Evolutionary conservation across 345 rosid species (phyloP).

Genomic region (rapeseed (Brassica napus)): Da-Ae NC_063444.1:38891501-38892000

Average conservation of each 20-base stretch:
- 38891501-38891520: constrained; percentile 38
- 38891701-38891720: constrained; percentile 36
- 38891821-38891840: constrained; percentile 37
- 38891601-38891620: constrained; percentile 27
- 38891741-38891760: constrained; percentile 42
- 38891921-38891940: neutral
- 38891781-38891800: constrained; percentile 36
- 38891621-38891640: neutral
- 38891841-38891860: constrained; percentile 30
- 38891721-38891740: constrained; percentile 34
- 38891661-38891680: neutral
- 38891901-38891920: constrained; percentile 30
- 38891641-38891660: neutral
- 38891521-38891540: constrained; percentile 32
- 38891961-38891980: constrained; percentile 4
- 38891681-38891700: constrained; percentile 16
- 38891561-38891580: constrained; percentile 38
- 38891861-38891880: constrained; percentile 27
- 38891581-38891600: constrained; percentile 25
- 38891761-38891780: constrained; percentile 42
- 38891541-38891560: constrained; percentile 40
- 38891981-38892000: constrained; percentile 2
- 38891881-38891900: constrained; percentile 14
- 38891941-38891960: neutral
- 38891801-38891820: constrained; percentile 39